phyloP scores from a whole-genome alignment of 1,284 basidiomycete species.

The Tremellales sp. region DNA sequence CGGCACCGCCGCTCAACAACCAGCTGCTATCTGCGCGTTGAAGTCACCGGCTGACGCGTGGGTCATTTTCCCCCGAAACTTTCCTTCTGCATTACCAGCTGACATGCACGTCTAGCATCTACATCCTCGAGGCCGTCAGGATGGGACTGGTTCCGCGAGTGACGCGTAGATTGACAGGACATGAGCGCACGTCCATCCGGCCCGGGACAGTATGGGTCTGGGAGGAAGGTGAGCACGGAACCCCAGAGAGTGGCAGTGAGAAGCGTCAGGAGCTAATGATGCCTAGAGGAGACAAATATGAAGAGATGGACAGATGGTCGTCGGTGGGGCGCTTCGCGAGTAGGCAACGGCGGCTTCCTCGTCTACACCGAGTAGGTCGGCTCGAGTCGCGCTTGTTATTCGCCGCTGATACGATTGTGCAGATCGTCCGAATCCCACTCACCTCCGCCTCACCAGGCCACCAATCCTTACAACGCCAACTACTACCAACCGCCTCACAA shows the following conservation, averaged over 20 bases:
- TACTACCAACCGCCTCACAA: constrained; percentile 6
- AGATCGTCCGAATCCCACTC: constrained; percentile 39
- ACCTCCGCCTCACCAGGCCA: constrained; percentile 24
- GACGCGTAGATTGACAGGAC: constrained; percentile 82
- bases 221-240: constrained; percentile 83
- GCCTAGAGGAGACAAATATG: constrained; percentile 49
- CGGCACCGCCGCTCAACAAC: constrained; percentile 38
- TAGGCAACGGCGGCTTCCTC: constrained; percentile 51
- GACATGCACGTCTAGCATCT: too few species aligned
- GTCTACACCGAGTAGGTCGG: constrained; percentile 49
- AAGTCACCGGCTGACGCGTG: constrained; percentile 46
- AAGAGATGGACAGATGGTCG: constrained; percentile 53
- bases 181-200: constrained; percentile 83
- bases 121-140: constrained; percentile 88
- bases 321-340: constrained; percentile 52
- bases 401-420: background rate
- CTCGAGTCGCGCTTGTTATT: background rate
- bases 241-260: background rate
- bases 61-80: constrained; percentile 13
- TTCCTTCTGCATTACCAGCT: constrained; percentile 3
- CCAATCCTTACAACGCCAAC: constrained; percentile 2
- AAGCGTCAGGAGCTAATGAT: constrained; percentile 3
- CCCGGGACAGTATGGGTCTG: constrained; percentile 95
- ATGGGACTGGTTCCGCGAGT: constrained; percentile 84
- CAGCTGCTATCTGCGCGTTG: constrained; percentile 44